phyloP scores from a whole-genome alignment of 345 rosid genomes.

The Angophora floribunda region DNA sequence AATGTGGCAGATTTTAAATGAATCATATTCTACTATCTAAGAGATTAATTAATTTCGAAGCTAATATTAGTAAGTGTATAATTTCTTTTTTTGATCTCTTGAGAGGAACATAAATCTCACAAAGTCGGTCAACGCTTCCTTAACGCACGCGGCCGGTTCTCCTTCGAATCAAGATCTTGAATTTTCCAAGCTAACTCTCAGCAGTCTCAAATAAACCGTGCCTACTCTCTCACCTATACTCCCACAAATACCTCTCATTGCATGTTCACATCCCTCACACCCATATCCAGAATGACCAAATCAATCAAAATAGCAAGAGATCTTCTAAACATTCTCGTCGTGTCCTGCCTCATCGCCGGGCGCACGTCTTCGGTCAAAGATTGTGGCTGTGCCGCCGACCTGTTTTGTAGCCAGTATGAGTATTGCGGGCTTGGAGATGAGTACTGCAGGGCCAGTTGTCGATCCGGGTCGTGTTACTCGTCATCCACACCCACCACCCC shows the following conservation, averaged over 20 bases:
- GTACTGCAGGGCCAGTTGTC: conserved; percentile 38
- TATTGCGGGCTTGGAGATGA: conserved; percentile 23
- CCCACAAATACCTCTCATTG: neutral
- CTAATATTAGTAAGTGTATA: neutral
- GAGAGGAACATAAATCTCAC: too few species aligned
- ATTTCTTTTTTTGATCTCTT: too few species aligned
- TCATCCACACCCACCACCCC: conserved; percentile 14
- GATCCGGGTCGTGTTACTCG: conserved; percentile 38
- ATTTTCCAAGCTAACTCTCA: neutral
- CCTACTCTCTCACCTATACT: neutral
- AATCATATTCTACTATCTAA: neutral
- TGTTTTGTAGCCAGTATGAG: conserved; percentile 32
- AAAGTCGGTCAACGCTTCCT: neutral
- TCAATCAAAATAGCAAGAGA: neutral
- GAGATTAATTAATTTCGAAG: fast-evolving
- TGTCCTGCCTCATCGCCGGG: neutral
- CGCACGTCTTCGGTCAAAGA: conserved; percentile 6
- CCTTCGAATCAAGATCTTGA: neutral
- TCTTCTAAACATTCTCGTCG: neutral
- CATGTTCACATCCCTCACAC: neutral
- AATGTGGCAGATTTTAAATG: neutral
- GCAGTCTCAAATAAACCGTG: neutral
- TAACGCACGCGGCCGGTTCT: neutral
- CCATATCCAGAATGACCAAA: neutral
- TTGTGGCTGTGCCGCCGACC: conserved; percentile 26